Conservation (phyloP, 176 grass and related monocot genomes). For the Aegilops speltoides region DNA sequence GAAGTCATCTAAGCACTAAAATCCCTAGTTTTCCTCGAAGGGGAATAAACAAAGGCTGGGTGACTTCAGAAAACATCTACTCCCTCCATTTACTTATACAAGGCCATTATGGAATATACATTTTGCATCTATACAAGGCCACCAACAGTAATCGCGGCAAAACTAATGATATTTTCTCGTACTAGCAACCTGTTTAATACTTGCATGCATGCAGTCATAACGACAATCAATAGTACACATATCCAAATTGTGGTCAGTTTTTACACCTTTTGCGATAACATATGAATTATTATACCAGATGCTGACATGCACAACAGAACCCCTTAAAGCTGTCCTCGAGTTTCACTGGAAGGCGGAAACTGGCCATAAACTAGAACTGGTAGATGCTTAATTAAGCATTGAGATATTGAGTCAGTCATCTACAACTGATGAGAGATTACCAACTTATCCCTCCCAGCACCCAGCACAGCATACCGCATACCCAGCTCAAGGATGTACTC, state of each 20-base stretch:
- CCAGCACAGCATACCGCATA: not conserved
- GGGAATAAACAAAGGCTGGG: constrained; percentile 2
- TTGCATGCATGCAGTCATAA: too few species aligned
- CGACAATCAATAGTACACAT: not conserved
- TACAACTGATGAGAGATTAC: not conserved
- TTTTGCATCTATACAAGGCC: too few species aligned
- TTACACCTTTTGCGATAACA: not conserved
- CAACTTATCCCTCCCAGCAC: not conserved
- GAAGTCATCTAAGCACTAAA: not conserved
- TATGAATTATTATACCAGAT: not conserved
- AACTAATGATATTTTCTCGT: too few species aligned
- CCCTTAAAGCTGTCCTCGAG: not conserved
- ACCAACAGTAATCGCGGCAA: too few species aligned
- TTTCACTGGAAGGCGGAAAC: not conserved
- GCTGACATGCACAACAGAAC: not conserved
- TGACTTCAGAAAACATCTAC: constrained; percentile 20
- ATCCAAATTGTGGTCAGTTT: constrained; percentile 5
- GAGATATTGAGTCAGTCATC: not conserved
- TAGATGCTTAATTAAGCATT: not conserved
- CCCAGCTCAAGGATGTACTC: not conserved
- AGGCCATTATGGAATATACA: too few species aligned
- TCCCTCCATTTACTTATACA: too few species aligned
- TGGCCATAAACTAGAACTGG: not conserved
- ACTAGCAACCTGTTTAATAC: too few species aligned
- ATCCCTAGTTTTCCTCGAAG: not conserved